Base-by-base conservation (phyloP, 495 filamentous ascomycete genomes). In the Daldinia concentrica region DNA sequence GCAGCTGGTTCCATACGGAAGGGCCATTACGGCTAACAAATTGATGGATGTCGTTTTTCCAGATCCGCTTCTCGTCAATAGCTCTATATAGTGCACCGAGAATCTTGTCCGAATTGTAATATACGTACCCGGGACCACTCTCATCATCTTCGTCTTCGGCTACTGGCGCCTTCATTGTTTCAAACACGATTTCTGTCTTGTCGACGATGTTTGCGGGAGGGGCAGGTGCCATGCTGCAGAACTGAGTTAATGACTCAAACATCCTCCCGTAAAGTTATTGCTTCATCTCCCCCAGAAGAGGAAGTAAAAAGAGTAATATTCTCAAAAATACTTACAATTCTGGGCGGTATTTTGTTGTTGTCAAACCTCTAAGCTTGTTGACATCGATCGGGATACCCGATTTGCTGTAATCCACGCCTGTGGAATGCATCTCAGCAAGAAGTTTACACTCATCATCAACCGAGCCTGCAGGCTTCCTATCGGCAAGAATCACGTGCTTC, bases 341-440 rank as follows among this genome's bases (percentile, higher is more conserved):
- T 0, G 83, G 83, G 3, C 82, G 72, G 51, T 58, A 69, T 52
- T 19, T 50, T 0, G 60, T 43, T 17, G 30, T 39, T 29, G 71
- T 79, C 0, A 79, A 67, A 5, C 41, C 17, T 27, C 64, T 37
- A 15, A 84, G 62, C 24, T 76, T 63, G 0, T 24, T 58, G n/a
- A 81, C 30, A 58, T 83, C 74, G 17, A 94, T 92, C 0, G 90
- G 84, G 29, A 88, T 86, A 0, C 93, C 93, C 0, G 90, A 89
- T 75, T 97, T 95, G 1, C 89, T 91, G 69, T 90, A 97, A 76
- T 97, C 93, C 1, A 97, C 93, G 0, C 91, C 92, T 0, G 83
- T 89, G 0, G 92, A 95, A 60, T 90, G 89, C 74, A 95, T 77
- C 59, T 87, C 82, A 3, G 93, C 92, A 1, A 96, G 81, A 12